Evolutionary conservation across 768 basidiomycete species (phyloP).

Genomic region (Suillus variegatus): DNA sequence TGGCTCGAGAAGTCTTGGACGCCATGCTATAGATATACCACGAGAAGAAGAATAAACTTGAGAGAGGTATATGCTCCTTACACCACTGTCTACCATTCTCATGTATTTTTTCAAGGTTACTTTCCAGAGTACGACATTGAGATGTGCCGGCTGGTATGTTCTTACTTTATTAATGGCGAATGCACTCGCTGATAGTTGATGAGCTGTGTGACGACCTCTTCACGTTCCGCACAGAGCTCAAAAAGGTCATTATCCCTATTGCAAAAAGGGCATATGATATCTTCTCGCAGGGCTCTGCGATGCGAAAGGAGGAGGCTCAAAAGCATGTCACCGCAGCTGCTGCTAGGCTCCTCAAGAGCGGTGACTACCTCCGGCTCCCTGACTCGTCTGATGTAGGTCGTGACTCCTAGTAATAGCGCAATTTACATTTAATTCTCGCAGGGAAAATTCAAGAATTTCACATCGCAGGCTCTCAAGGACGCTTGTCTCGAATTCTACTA

Average conservation of each 20-base stretch:
- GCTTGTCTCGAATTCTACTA: not conserved
- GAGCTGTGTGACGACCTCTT: not conserved
- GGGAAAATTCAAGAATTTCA: not conserved
- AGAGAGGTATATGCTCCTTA: not conserved
- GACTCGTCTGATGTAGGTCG: not conserved
- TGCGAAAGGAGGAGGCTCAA: not conserved
- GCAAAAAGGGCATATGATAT: not conserved
- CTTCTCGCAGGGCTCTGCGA: not conserved
- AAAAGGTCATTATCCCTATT: too few species aligned
- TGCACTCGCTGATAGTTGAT: not conserved
- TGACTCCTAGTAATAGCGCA: rapidly evolving
- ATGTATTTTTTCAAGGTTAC: not conserved
- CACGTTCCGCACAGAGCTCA: not conserved
- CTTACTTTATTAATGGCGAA: not conserved
- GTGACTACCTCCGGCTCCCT: not conserved
- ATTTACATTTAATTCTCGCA: not conserved
- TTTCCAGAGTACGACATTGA: not conserved
- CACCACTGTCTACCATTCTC: not conserved
- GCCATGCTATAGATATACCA: not conserved
- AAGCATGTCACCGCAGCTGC: not conserved
- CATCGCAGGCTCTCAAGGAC: not conserved
- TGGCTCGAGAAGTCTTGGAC: too few species aligned
- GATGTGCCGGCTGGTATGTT: not conserved
- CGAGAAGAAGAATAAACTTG: not conserved
- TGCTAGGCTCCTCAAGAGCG: not conserved